Conservation (phyloP, 1,139 yeast genomes). For the Hyphopichia burtonii region DNA sequence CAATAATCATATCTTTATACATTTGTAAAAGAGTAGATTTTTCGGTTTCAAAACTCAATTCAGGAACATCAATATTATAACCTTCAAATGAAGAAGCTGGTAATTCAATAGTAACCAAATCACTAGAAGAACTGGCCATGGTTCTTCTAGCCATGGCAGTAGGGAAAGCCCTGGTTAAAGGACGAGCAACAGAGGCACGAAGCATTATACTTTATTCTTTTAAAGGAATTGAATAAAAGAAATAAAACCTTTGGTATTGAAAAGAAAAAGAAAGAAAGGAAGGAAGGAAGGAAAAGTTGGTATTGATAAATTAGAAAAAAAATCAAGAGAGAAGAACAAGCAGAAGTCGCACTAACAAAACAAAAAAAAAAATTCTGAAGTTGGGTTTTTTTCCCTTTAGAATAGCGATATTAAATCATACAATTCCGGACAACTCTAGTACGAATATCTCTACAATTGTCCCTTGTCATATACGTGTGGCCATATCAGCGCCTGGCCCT, state of each 20-base stretch:
- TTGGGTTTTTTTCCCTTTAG: background rate
- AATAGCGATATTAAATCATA: background rate
- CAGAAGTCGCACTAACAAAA: background rate
- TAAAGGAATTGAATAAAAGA: background rate
- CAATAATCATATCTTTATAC: conserved; percentile 94
- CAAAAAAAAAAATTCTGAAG: background rate
- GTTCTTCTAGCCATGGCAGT: conserved; percentile 22
- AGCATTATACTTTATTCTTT: conserved; percentile 1
- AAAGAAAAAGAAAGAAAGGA: background rate
- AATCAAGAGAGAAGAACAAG: background rate
- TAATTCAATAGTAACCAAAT: conserved; percentile 53
- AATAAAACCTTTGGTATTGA: background rate
- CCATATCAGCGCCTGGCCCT: too few species aligned
- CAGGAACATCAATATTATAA: conserved; percentile 76
- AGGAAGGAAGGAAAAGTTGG: background rate
- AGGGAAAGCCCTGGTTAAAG: conserved; percentile 6
- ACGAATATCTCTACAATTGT: background rate
- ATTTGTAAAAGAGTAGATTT: conserved; percentile 79
- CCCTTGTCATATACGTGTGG: background rate
- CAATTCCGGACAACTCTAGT: background rate
- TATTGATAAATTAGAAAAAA: background rate
- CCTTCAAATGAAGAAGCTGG: conserved; percentile 84
- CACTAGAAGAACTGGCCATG: conserved; percentile 36
- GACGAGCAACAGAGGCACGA: conserved; percentile 8
- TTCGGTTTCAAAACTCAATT: conserved; percentile 70